Percentiles rank a stretch among this genome's conserved stretches.
These are phyloP conservation scores for Zygosaccharomyces bailii DNA, from an alignment of 805 yeast species.

Conservation along the genomic window DNA sequence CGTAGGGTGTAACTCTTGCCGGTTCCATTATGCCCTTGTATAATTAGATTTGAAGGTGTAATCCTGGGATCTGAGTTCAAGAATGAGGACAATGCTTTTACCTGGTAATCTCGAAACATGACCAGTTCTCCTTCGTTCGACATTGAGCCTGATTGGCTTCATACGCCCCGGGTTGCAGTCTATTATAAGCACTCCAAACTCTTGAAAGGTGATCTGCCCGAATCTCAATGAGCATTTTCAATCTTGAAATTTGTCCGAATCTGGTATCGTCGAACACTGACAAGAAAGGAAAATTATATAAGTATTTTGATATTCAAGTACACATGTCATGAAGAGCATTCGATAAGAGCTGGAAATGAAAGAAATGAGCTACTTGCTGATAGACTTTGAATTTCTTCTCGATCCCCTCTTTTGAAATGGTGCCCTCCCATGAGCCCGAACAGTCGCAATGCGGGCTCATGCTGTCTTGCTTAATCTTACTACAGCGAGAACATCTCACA, in stretches of 20 bases:
- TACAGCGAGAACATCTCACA: constrained; percentile 74
- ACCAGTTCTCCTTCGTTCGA: constrained; percentile 13
- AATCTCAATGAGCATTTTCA: neutral
- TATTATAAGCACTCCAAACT: neutral
- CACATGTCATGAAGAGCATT: neutral
- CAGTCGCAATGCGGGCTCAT: constrained; percentile 77
- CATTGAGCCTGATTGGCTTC: constrained; percentile 5
- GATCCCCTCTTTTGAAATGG: constrained; percentile 46
- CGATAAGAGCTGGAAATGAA: constrained; percentile 54
- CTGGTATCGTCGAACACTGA: neutral
- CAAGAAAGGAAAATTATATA: no score
- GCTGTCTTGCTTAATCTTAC: constrained; percentile 59
- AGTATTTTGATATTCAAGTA: neutral
- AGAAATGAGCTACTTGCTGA: constrained; percentile 55
- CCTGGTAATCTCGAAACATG: constrained; percentile 28
- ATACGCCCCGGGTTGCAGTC: neutral
- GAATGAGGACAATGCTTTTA: constrained; percentile 21
- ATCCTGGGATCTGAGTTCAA: constrained; percentile 21
- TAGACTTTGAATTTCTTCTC: constrained; percentile 47
- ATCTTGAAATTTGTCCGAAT: constrained; percentile 1
- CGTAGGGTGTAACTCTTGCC: constrained; percentile 31
- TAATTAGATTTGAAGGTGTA: constrained; percentile 26
- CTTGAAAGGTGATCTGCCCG: neutral
- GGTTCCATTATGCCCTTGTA: constrained; percentile 32
- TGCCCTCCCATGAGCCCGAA: constrained; percentile 79